A percentile compares a stretch with the other conserved stretches of the same genome.
These are phyloP conservation scores for Psophocarpus tetragonolobus DNA, from an alignment of 306 rosid genomes.

Conservation along the genomic window DNA sequence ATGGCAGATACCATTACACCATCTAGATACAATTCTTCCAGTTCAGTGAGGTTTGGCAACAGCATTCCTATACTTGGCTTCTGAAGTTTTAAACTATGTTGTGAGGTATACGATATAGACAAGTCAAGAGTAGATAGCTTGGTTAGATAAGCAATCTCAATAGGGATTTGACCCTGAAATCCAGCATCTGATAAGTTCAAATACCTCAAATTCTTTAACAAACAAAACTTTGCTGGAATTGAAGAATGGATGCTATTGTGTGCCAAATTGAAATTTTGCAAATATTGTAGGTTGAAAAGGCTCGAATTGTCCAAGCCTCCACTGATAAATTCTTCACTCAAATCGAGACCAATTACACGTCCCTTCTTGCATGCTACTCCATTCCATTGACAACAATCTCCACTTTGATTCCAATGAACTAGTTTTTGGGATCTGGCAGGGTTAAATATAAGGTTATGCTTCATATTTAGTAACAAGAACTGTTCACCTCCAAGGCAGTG, in stretches of 20 bases:
- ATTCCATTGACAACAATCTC: neutral
- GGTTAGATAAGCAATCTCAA: constrained; percentile 33
- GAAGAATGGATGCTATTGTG: neutral
- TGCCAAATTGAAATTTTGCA: constrained; percentile 36
- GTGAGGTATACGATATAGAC: neutral
- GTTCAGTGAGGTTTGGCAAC: constrained; percentile 34
- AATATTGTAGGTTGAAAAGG: constrained; percentile 18
- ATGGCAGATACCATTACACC: constrained; percentile 31
- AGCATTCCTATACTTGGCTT: constrained; percentile 19
- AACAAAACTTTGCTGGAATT: constrained; percentile 21
- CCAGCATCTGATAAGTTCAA: constrained; percentile 37
- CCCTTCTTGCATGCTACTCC: neutral
- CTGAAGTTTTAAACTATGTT: constrained; percentile 13
- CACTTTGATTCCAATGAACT: constrained; percentile 30
- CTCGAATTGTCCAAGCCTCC: neutral
- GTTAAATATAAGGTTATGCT: constrained; percentile 11
- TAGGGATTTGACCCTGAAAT: constrained; percentile 32
- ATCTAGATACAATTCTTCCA: constrained; percentile 43
- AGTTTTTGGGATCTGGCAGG: neutral
- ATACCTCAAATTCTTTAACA: constrained; percentile 22
- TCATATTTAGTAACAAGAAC: constrained; percentile 4
- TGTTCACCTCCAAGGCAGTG: neutral
- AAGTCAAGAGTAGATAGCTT: constrained; percentile 30
- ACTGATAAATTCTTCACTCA: neutral
- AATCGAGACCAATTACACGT: neutral